A percentile compares a stretch with the other conserved stretches of the same genome.
Conservation (phyloP, 805 yeast genomes). For the Kuraishia capsulata region DNA sequence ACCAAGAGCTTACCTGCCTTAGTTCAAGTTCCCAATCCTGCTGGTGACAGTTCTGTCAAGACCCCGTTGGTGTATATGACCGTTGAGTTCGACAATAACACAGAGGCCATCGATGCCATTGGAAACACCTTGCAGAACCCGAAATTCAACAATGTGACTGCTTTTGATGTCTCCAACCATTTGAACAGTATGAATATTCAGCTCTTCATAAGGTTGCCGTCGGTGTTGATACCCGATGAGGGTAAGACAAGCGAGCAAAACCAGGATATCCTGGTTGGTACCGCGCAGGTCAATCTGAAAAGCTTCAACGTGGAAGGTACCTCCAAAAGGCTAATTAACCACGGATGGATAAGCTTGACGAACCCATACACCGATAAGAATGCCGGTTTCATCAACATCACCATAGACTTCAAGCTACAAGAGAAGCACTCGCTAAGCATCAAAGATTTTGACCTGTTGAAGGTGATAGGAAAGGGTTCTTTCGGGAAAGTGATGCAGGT, state of each 20-base stretch:
- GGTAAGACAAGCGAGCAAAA: conserved; percentile 1
- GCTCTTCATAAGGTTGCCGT: conserved; percentile 72
- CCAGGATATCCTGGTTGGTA: conserved; percentile 70
- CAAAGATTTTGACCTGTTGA: conserved; percentile 86
- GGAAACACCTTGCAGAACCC: conserved; percentile 75
- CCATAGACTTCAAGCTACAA: conserved; percentile 51
- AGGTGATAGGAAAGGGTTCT: conserved; percentile 96
- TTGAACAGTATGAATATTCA: conserved; percentile 60
- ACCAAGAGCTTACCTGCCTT: conserved; percentile 35
- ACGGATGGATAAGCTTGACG: conserved; percentile 35
- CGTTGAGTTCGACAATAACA: conserved; percentile 91
- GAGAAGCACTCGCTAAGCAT: conserved; percentile 65
- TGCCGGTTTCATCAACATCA: conserved; percentile 36
- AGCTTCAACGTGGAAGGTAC: conserved; percentile 11
- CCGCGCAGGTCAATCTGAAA: conserved; percentile 49
- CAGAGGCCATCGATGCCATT: conserved; percentile 78
- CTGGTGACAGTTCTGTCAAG: conserved; percentile 31
- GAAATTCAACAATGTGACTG: conserved; percentile 79
- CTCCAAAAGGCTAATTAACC: conserved; percentile 54
- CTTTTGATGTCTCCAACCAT: conserved; percentile 74
- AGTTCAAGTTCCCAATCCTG: conserved; percentile 31
- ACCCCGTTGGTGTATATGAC: conserved; percentile 76
- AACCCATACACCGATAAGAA: conserved; percentile 20
- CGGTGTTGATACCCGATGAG: conserved; percentile 36
- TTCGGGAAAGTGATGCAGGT: conserved; percentile 99